phyloP scores from a whole-genome alignment of 345 rosid genomes.

The Sonneratia caseolaris region DNA sequence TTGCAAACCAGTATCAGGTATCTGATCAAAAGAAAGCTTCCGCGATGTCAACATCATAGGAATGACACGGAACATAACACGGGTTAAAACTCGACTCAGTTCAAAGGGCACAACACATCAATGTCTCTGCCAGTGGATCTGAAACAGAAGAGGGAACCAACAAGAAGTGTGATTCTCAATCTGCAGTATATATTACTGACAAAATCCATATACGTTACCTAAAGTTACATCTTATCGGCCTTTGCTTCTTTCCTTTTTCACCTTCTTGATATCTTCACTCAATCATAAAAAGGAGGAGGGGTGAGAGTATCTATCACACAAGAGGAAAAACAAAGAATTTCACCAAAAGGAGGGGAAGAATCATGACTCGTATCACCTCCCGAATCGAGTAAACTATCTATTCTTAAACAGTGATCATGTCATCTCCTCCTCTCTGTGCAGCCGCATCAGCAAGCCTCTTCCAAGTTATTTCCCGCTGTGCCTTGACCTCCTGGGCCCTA shows the following conservation, averaged over 20 bases:
- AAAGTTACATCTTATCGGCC: background rate
- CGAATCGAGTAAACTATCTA: background rate
- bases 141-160: no score
- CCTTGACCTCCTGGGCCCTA: slow-evolving; percentile 28
- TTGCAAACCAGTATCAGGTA: no score
- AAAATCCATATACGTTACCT: background rate
- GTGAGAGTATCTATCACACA: slow-evolving; percentile 2
- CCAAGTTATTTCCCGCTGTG: slow-evolving; percentile 34
- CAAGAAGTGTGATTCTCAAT: background rate
- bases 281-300: background rate
- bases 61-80: background rate
- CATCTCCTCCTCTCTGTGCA: slow-evolving; percentile 18
- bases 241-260: background rate
- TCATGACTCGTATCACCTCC: background rate
- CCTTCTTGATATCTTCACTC: background rate
- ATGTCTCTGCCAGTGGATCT: no score
- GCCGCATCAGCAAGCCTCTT: slow-evolving; percentile 36
- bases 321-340: slow-evolving; percentile 7
- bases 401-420: slow-evolving; percentile 22
- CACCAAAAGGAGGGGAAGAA: slow-evolving; percentile 1
- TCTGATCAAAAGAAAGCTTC: no score
- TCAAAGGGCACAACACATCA: no score
- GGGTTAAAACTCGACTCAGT: no score
- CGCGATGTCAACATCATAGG: background rate
- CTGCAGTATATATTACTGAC: slow-evolving; percentile 7